Evolutionary conservation across 1,284 basidiomycete genomes (phyloP), one percentile per base, ranked within the genome.

Genomic region (Austroboletus novae-zelandiae): DNA sequence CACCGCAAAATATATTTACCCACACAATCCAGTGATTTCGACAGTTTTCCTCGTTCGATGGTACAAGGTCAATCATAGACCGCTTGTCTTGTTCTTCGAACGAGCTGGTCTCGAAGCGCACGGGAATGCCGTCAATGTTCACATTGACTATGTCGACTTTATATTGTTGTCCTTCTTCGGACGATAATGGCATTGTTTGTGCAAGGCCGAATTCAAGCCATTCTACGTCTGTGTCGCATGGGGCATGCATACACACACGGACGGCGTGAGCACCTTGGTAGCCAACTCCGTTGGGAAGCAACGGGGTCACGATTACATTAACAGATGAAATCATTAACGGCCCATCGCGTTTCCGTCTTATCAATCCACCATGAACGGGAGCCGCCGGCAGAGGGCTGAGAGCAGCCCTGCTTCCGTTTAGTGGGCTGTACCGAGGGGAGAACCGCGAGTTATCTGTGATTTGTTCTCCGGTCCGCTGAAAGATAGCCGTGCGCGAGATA

Each of bases 141-240:
- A 78, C 81, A 53, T 73, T 76, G 32, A 79, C 71, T 43, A 89
- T 75, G 17, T 82, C 74, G 34, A 86, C 72, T 46, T 68, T 72
- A 37, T 78, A 75, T 23, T 70, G 69, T 18, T 53, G 54, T 17
- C 23, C 55, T 15, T 36, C 51, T 39, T 48, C 37, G n/a, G 56
- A 46, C 35, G 49, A 27, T 46, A 30, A 20, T n/a, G 61, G 42
- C 32, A 51, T 32, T 39, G 72, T 68, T 51, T 75, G 73, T 9
- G 80, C 80, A 39, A 90, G 71, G n/a, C 85, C 86, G 60, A 90
- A 89, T 65, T 89, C 86, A n/a, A 90, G 69, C 82, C 81, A 86
- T 49, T 83, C 83, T 20, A 77, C 76, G 48, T 80, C 78, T 14
- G 71, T 61, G 40, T 83, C 76, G 13, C 74, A 70, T 17, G 84